Evolutionary conservation across 805 yeast genomes (phyloP).

Genomic region (Schwanniomyces yamadae): DNA sequence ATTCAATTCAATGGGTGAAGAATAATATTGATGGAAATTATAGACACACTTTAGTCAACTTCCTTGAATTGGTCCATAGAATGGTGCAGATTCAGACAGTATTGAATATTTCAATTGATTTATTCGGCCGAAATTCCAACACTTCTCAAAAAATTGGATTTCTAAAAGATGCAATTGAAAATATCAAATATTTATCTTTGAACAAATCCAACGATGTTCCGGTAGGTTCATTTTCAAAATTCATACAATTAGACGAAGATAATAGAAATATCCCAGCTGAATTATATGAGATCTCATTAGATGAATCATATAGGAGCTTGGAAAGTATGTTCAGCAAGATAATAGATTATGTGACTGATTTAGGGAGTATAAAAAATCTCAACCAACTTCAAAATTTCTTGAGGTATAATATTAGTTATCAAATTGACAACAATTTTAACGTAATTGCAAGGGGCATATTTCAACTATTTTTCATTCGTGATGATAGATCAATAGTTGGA

Average conservation of each 20-base stretch:
- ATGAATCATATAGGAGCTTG: conserved; percentile 21
- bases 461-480: conserved; percentile 61
- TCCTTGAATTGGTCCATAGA: conserved; percentile 4
- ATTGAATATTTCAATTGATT: conserved; percentile 14
- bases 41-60: conserved; percentile 8
- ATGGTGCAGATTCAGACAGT: conserved; percentile 18
- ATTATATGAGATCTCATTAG: conserved; percentile 20
- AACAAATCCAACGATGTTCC: conserved; percentile 11
- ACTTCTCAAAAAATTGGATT: conserved; percentile 10
- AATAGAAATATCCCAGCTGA: conserved; percentile 40
- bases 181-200: conserved; percentile 7
- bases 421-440: conserved; percentile 25
- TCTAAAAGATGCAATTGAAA: conserved; percentile 15
- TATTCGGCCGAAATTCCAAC: conserved; percentile 8
- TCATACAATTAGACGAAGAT: conserved; percentile 34
- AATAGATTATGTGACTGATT: conserved; percentile 14
- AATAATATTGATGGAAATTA: conserved; percentile 12
- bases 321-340: conserved; percentile 19
- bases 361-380: conserved; percentile 16
- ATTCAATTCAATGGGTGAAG: conserved; percentile 32
- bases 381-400: conserved; percentile 29
- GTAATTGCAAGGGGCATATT: conserved; percentile 62
- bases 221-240: conserved; percentile 31
- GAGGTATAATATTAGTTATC: conserved; percentile 23
- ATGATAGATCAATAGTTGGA: conserved; percentile 61